phyloP scores from a whole-genome alignment of 441 rosid species.

The Viola pubescens region DNA sequence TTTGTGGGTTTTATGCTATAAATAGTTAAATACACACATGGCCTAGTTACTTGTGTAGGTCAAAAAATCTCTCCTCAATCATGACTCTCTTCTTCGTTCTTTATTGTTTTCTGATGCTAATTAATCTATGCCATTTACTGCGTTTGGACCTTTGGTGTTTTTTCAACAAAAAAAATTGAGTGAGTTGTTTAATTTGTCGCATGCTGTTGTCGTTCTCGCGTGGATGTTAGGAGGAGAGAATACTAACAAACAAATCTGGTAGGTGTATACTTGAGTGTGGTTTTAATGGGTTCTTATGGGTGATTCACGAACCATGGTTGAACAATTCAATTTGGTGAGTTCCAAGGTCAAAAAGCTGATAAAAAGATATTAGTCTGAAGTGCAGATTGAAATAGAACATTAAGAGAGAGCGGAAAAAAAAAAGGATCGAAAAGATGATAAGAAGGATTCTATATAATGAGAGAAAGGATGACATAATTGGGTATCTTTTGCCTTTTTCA shows the following conservation, averaged over 20 bases:
- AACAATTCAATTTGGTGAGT: constrained; percentile 13
- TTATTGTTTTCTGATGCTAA: constrained; percentile 13
- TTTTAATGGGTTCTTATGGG: not conserved
- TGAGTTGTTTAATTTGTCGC: constrained; percentile 18
- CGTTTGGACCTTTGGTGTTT: too few species aligned
- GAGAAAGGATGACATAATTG: constrained; percentile 43
- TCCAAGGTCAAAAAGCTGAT: constrained; percentile 23
- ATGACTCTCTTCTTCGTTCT: not conserved
- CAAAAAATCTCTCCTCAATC: constrained; percentile 6
- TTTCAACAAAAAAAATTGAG: not conserved
- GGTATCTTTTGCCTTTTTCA: constrained; percentile 23
- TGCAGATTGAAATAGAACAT: too few species aligned
- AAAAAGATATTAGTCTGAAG: not conserved
- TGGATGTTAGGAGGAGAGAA: constrained; percentile 13
- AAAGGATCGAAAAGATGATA: not conserved
- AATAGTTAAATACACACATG: too few species aligned
- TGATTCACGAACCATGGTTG: constrained; percentile 9
- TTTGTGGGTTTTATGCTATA: not conserved
- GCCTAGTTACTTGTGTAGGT: not conserved
- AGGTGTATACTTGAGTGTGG: constrained; percentile 4
- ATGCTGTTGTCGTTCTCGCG: constrained; percentile 22
- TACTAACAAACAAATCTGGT: constrained; percentile 18
- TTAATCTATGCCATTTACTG: too few species aligned
- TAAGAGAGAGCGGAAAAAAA: too few species aligned
- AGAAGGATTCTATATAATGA: constrained; percentile 6